Base-by-base conservation (phyloP, 2,329 filamentous ascomycete genomes). In the Penicillium sp. region DNA sequence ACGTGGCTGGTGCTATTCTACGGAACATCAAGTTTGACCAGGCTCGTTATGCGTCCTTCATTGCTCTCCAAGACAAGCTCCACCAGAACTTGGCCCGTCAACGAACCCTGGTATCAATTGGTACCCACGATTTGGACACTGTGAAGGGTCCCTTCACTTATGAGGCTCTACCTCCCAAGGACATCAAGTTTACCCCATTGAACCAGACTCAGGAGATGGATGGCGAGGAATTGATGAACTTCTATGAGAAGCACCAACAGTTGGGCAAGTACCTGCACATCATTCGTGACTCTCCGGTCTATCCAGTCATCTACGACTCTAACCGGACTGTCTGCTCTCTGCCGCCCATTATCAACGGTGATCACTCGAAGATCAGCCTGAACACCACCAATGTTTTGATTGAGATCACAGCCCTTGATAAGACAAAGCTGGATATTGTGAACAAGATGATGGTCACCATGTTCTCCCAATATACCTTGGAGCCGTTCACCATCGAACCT, bases 91-190 rank as follows among this genome's bases (percentile, higher is more conserved):
- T 99, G 64, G 95, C 94, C 48, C 87, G 94, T 60, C 90, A 97
- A 76, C 83, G 94, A 68, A 97, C 93, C 0, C 79, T 99, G 46
- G 93, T 97, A n/a, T 90, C 93, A 23, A 97, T 99, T 71, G 94
- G 94, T 67, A 99, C 94, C 4, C 94, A 99, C 76, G 93, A 99
- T 73, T 81, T 97, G 62, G 92, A 97, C 72, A 97, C 91, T 19
- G 81, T 99, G 67, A 81, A 96, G 76, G 94, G 92, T 0, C 94
- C 94, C 46, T 99, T 99, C 84, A 92, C 91, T 56, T 99, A 99
- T 72, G 93, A 97, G 77, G 94, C 94, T 19, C 83, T 93, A 33
- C 82, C 89, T 47, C 94, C 94, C n/a, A 88, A 92, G 75, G 87
- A 97, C 66, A 96, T 99, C 78, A 88, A 88, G 69, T 99, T 99